Evolutionary conservation across 2,329 filamentous ascomycete species (phyloP).

Genomic region (Thielaviopsis musarum): DNA sequence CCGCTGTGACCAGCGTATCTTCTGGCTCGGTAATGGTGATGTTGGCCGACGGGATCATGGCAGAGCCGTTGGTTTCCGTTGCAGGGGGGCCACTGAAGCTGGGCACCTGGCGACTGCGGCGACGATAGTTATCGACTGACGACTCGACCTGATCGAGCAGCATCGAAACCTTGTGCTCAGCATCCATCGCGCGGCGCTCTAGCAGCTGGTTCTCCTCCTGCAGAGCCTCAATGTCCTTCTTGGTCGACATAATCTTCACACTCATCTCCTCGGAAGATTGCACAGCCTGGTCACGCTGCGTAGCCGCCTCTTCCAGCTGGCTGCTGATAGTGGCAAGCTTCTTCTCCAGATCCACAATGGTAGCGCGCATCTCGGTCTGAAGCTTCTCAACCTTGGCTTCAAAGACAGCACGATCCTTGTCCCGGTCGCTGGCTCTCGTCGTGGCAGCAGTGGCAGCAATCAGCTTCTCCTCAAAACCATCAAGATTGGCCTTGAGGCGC

Average conservation of each 20-base stretch:
- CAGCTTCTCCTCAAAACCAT: conserved; percentile 41
- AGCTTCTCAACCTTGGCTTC: conserved; percentile 51
- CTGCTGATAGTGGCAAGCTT: conserved; percentile 51
- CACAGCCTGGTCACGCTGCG: conserved; percentile 52
- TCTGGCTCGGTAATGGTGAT: conserved; percentile 3
- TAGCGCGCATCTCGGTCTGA: conserved; percentile 50
- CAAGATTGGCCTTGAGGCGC: conserved; percentile 68
- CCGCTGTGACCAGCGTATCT: conserved; percentile 8
- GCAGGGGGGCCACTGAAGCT: conserved; percentile 18
- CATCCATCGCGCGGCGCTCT: conserved; percentile 71
- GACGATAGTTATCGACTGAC: conserved; percentile 86
- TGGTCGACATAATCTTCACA: conserved; percentile 40
- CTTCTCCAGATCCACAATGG: conserved; percentile 50
- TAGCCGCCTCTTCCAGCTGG: conserved; percentile 48
- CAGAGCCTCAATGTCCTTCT: conserved; percentile 60
- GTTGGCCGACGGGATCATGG: conserved; percentile 11
- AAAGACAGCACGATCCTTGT: conserved; percentile 52
- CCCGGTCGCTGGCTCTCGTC: conserved; percentile 48
- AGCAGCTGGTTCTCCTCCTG: conserved; percentile 68
- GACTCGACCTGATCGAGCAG: conserved; percentile 88
- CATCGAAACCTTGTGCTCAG: conserved; percentile 82
- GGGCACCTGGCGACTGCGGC: conserved; percentile 45
- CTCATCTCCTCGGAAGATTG: conserved; percentile 35
- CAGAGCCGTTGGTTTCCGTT: conserved; percentile 24
- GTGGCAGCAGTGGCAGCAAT: conserved; percentile 20